phyloP scores from a whole-genome alignment of 1,284 basidiomycete species.

The Cutaneotrichosporon arboriforme region DNA sequence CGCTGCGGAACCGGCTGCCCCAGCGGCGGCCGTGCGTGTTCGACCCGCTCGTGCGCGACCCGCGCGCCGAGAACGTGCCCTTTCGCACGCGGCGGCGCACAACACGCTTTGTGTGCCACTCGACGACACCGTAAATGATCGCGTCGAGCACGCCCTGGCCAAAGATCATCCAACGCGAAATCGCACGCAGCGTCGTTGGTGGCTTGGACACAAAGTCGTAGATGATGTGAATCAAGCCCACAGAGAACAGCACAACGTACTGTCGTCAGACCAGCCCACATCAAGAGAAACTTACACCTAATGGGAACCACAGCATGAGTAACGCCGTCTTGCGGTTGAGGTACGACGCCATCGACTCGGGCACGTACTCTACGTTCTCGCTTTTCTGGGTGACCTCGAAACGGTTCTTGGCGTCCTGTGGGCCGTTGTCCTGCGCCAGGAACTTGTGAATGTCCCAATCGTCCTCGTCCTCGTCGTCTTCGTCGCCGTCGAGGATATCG shows the following conservation, averaged over 20 bases:
- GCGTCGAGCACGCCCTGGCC: slow-evolving; percentile 46
- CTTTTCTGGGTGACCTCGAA: slow-evolving; percentile 23
- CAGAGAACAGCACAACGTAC: slow-evolving; percentile 47
- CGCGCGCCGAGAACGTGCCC: slow-evolving; percentile 25
- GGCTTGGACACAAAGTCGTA: slow-evolving; percentile 42
- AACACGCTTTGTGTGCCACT: slow-evolving; percentile 46
- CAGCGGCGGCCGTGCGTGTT: not conserved
- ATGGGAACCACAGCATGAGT: slow-evolving; percentile 48
- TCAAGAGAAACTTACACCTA: slow-evolving; percentile 36
- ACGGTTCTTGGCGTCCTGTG: slow-evolving; percentile 14
- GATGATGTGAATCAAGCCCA: slow-evolving; percentile 46
- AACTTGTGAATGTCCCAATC: slow-evolving; percentile 37
- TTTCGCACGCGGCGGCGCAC: slow-evolving; percentile 35
- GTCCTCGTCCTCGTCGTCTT: slow-evolving; percentile 34
- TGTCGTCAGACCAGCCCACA: slow-evolving; percentile 5
- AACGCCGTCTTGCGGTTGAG: slow-evolving; percentile 48
- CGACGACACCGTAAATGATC: slow-evolving; percentile 48
- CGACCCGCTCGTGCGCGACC: not conserved
- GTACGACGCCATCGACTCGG: slow-evolving; percentile 46
- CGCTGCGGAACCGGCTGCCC: not conserved
- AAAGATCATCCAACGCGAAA: slow-evolving; percentile 49
- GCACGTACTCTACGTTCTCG: slow-evolving; percentile 37
- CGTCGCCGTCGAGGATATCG: slow-evolving; percentile 12
- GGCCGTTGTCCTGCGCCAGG: slow-evolving; percentile 26
- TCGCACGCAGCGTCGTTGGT: slow-evolving; percentile 36